Base-by-base conservation (phyloP, 2,329 filamentous ascomycete species). In the Cryphonectria nitschkei region DNA sequence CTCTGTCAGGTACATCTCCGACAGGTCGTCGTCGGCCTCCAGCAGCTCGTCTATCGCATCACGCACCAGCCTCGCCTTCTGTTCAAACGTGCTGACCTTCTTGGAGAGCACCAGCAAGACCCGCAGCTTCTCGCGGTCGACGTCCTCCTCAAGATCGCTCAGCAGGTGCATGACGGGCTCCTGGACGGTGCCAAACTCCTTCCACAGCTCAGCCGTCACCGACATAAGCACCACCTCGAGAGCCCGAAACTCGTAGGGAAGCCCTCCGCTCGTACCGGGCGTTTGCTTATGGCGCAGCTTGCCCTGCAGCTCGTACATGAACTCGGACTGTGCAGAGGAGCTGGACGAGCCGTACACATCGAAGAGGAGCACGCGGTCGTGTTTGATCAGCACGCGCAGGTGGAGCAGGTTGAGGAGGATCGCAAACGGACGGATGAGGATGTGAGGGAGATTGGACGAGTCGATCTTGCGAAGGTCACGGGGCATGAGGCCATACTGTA, bases 401-500 rank as follows among this genome's bases (percentile, higher is more conserved):
- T 99, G 96, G n/a, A 98, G 89, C 14, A 99, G 87, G 78, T 98
- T 99, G 76, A 99, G 92, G 1, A 99, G 87, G 74, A 99, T 98
- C 5, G 95, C 94, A 9, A 93, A 95, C 8, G 94, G 94, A 46
- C 96, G 94, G 74, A 99, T 91, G 74, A 98, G 90, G 70, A 99
- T 98, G 78, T 98, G 95, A 11, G 96, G 96, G 32, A 99, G 88
- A 72, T 97, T 93, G 71, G 94, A 97, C 19, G 95, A 98, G 80
- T 99, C 96, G 78, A 99, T 98, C 82, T 99, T 99, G 76, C 96
- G 93, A 70, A 99, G 85, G 84, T 99, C 96, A 73, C 96, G 95
- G 69, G 96, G 95, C 65, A 98, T 87, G 37, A 98, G 87, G 58
- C 95, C 95, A 79, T 97, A 98, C 93, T 95, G 75, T 71, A 72